Evolutionary conservation across 2,329 filamentous ascomycete species (phyloP).

Genomic region (Cordyceps fumosorosea): DNA sequence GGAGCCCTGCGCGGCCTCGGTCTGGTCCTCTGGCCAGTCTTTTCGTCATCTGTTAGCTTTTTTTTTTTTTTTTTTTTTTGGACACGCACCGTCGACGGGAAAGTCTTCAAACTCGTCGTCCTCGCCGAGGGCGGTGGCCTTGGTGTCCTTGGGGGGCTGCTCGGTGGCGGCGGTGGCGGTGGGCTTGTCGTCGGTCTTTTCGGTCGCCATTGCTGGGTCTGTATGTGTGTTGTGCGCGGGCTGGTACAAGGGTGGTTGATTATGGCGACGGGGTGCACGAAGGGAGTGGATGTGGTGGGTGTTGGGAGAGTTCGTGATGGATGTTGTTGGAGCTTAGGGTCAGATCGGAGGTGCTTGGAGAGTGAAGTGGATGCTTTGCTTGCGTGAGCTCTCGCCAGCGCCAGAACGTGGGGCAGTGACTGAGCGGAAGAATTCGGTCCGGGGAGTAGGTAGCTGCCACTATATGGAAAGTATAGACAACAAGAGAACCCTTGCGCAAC

Average conservation of each 20-base stretch:
- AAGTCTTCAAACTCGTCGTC: conserved; percentile 99
- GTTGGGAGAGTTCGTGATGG: background rate
- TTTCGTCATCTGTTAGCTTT: conserved; percentile 1
- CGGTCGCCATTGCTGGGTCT: conserved; percentile 26
- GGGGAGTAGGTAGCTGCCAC: background rate
- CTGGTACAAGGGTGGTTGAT: background rate
- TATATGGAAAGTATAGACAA: too few species aligned
- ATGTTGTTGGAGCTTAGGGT: conserved; percentile 1
- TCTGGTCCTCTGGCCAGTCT: conserved; percentile 94
- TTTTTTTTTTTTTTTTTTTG: too few species aligned
- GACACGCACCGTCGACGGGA: conserved; percentile 85
- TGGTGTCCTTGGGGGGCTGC: conserved; percentile 39
- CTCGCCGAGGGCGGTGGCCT: conserved; percentile 71
- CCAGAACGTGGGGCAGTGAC: background rate
- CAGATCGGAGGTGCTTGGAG: background rate
- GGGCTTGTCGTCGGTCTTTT: conserved; percentile 28
- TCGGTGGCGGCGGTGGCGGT: conserved; percentile 30
- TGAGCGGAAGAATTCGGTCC: conserved; percentile 12
- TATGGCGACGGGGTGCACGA: too few species aligned
- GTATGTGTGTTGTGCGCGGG: conserved; percentile 12
- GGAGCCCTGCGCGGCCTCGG: conserved; percentile 66
- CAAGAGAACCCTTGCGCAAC: too few species aligned
- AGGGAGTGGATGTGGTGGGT: too few species aligned
- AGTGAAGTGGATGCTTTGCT: conserved; percentile 10
- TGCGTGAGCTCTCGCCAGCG: background rate